Percentiles rank a stretch among this genome's conserved stretches.
phyloP scores from a whole-genome alignment of 176 grass and related monocot species.

The Pontederia crassipes region DNA sequence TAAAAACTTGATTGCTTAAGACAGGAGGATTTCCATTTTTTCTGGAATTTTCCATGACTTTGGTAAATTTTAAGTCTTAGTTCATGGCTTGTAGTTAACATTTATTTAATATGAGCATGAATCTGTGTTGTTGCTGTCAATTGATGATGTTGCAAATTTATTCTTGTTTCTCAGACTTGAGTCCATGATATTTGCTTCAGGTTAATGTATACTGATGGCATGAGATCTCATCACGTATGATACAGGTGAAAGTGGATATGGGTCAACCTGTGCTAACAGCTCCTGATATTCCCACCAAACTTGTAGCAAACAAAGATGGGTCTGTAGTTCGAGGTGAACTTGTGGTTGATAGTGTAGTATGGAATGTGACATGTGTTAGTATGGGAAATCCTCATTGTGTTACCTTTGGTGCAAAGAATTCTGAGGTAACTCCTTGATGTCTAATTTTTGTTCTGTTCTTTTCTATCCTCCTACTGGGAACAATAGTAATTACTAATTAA shows the following conservation, averaged over 20 bases:
- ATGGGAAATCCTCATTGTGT: slow-evolving; percentile 98
- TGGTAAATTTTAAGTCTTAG: no score
- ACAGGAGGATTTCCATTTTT: no score
- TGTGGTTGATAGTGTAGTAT: slow-evolving; percentile 54
- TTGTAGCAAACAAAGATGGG: slow-evolving; percentile 48
- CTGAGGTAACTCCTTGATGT: slow-evolving; percentile 31
- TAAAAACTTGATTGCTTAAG: no score
- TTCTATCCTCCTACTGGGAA: slow-evolving; percentile 5
- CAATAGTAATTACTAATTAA: background rate
- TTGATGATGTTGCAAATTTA: no score
- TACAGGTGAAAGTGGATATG: slow-evolving; percentile 94
- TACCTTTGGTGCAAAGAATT: slow-evolving; percentile 54
- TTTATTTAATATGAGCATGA: no score
- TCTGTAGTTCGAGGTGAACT: slow-evolving; percentile 65
- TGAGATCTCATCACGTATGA: background rate
- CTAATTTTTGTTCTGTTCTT: background rate
- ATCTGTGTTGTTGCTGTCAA: no score
- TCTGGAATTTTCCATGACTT: no score
- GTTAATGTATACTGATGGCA: no score
- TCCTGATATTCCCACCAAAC: slow-evolving; percentile 69
- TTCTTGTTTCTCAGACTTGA: no score
- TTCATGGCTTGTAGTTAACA: no score
- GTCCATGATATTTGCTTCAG: no score
- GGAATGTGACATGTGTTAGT: slow-evolving; percentile 97
- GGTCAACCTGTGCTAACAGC: slow-evolving; percentile 67